Evolutionary conservation across 2,329 filamentous ascomycete species (phyloP).

Genomic region (Clonostachys chloroleuca): DNA sequence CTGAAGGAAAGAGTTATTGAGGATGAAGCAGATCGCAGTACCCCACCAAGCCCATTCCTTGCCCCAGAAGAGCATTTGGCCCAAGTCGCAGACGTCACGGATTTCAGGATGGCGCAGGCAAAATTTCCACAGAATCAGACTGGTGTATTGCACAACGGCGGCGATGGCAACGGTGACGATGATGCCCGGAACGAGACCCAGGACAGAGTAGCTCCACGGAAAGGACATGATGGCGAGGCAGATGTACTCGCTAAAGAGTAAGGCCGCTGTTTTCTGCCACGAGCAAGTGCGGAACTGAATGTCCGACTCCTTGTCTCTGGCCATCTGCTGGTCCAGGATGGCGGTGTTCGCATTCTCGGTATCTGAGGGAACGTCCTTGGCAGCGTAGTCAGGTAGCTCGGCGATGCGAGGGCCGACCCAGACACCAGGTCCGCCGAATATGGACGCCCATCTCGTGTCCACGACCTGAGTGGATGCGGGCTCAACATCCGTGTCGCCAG

Average conservation of each 20-base stretch:
- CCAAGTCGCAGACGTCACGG: slow-evolving; percentile 89
- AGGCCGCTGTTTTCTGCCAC: slow-evolving; percentile 89
- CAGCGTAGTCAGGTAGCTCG: slow-evolving; percentile 20
- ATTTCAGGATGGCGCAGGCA: slow-evolving; percentile 88
- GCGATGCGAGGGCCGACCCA: slow-evolving; percentile 47
- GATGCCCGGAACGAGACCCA: slow-evolving; percentile 79
- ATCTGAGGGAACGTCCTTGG: slow-evolving; percentile 19
- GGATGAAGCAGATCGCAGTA: slow-evolving; percentile 79
- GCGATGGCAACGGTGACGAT: slow-evolving; percentile 81
- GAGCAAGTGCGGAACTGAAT: slow-evolving; percentile 93
- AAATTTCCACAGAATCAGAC: slow-evolving; percentile 66
- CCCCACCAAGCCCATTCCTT: slow-evolving; percentile 67
- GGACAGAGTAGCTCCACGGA: slow-evolving; percentile 83
- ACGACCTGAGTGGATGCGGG: too few species aligned
- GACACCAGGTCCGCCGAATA: slow-evolving; percentile 33
- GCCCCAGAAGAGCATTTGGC: slow-evolving; percentile 91
- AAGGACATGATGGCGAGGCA: slow-evolving; percentile 93
- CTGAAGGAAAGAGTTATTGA: slow-evolving; percentile 93
- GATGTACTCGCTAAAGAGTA: slow-evolving; percentile 95
- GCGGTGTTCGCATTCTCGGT: slow-evolving; percentile 10
- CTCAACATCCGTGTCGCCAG: too few species aligned
- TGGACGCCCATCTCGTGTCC: slow-evolving; percentile 10
- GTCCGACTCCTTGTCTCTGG: slow-evolving; percentile 68
- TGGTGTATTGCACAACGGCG: slow-evolving; percentile 75
- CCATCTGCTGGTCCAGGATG: slow-evolving; percentile 64